Percentiles rank a stretch among this genome's conserved stretches.
phyloP scores from a whole-genome alignment of 78 protist species.

The Dictyostelium capitatum region DNA sequence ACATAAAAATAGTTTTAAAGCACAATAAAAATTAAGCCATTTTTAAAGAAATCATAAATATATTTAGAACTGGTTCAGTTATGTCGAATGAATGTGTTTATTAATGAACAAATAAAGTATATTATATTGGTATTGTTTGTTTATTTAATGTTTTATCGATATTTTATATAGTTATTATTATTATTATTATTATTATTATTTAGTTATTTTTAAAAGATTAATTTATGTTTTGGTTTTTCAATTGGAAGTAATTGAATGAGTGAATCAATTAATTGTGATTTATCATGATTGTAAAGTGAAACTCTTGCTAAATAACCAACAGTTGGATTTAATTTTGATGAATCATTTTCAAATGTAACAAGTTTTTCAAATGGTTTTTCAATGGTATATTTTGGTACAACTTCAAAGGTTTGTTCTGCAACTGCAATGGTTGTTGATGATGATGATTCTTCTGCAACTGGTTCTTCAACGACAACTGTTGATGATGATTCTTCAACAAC shows the following conservation, averaged over 20 bases:
- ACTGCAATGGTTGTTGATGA: neutral
- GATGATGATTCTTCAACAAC: neutral
- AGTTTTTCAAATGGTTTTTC: neutral
- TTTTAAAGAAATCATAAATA: no score
- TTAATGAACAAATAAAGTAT: no score
- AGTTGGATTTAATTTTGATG: neutral
- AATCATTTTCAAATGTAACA: neutral
- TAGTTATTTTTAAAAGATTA: no score
- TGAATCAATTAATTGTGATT: neutral
- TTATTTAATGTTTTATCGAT: no score
- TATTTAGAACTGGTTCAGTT: no score
- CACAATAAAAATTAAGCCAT: no score
- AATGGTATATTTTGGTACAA: neutral
- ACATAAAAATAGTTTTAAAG: no score
- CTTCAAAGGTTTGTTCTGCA: neutral
- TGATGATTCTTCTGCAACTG: slow-evolving; percentile 2
- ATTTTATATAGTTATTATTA: no score
- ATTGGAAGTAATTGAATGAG: neutral
- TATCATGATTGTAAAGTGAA: neutral
- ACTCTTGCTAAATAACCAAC: neutral
- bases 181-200: no score
- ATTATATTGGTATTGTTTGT: no score
- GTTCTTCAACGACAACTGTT: no score
- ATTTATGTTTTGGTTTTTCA: neutral
- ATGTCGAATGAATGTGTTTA: no score